These are phyloP conservation scores for Wickerhamomyces queroliae DNA, from an alignment of 805 yeast genomes.

Conservation along the genomic window DNA sequence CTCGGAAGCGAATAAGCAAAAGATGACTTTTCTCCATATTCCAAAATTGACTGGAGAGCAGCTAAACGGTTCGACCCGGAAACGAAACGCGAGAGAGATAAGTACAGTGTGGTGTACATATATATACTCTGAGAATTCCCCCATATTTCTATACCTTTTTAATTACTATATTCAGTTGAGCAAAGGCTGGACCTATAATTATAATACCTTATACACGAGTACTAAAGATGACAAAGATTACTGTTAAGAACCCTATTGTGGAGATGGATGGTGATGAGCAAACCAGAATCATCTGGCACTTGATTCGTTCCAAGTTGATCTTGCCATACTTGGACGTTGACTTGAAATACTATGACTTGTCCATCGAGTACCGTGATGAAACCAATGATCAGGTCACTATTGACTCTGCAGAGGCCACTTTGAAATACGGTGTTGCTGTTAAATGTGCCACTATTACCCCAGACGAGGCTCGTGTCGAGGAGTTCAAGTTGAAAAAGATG, in stretches of 20 bases:
- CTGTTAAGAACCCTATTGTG: slow-evolving; percentile 83
- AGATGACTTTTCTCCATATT: no score
- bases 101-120: background rate
- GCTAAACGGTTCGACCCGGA: background rate
- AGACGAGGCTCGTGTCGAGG: slow-evolving; percentile 91
- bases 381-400: slow-evolving; percentile 85
- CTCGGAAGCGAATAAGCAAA: no score
- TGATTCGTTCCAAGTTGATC: slow-evolving; percentile 81
- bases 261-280: slow-evolving; percentile 98
- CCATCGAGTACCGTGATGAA: slow-evolving; percentile 78
- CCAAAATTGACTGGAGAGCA: no score
- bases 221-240: slow-evolving; percentile 43
- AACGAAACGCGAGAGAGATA: no score
- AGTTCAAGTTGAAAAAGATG: slow-evolving; percentile 88
- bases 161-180: no score
- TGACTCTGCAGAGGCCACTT: slow-evolving; percentile 87
- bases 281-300: slow-evolving; percentile 94
- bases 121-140: background rate
- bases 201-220: no score
- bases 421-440: slow-evolving; percentile 86
- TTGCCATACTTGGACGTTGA: slow-evolving; percentile 83
- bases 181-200: no score
- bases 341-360: slow-evolving; percentile 86
- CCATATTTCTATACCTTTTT: no score
- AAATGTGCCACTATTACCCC: slow-evolving; percentile 99